Conservation (phyloP, 306 rosid genomes). For the Prunus armeniaca region DNA sequence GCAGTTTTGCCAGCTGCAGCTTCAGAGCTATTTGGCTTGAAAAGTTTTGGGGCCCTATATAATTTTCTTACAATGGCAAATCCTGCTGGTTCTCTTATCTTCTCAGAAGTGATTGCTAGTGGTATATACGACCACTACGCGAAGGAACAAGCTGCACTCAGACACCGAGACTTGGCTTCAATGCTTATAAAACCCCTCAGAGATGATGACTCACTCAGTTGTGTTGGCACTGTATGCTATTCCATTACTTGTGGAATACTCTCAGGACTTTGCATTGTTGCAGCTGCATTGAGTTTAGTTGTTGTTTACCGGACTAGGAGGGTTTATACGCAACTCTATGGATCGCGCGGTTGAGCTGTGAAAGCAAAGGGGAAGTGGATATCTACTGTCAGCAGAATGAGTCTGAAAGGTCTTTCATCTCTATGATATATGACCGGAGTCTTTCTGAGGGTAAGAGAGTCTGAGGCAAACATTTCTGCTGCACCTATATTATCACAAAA, state of each 20-base stretch:
- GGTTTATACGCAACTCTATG: conserved; percentile 62
- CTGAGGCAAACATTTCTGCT: neutral
- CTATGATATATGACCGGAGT: too few species aligned
- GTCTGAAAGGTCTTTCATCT: too few species aligned
- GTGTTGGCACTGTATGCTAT: conserved; percentile 61
- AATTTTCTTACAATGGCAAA: conserved; percentile 60
- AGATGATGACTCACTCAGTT: conserved; percentile 38
- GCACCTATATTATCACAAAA: neutral
- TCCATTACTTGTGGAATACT: conserved; percentile 61
- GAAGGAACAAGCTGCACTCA: conserved; percentile 38
- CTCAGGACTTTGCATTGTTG: conserved; percentile 53
- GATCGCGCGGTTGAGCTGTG: conserved; percentile 28
- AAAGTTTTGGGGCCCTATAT: conserved; percentile 66
- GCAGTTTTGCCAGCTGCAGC: conserved; percentile 86
- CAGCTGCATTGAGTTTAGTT: conserved; percentile 43
- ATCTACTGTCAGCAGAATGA: too few species aligned
- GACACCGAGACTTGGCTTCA: neutral
- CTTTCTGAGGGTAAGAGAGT: neutral
- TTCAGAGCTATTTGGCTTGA: conserved; percentile 78
- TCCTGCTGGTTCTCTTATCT: conserved; percentile 66
- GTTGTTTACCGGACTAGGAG: conserved; percentile 50
- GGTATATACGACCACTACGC: conserved; percentile 67
- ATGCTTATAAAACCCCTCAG: conserved; percentile 13
- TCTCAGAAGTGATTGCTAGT: conserved; percentile 63
- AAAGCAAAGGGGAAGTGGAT: neutral